Evolutionary conservation across 1,139 yeast genomes (phyloP), one percentile per base, ranked within the genome.

Genomic region (Yamadazyma spencermartinsiae): DNA sequence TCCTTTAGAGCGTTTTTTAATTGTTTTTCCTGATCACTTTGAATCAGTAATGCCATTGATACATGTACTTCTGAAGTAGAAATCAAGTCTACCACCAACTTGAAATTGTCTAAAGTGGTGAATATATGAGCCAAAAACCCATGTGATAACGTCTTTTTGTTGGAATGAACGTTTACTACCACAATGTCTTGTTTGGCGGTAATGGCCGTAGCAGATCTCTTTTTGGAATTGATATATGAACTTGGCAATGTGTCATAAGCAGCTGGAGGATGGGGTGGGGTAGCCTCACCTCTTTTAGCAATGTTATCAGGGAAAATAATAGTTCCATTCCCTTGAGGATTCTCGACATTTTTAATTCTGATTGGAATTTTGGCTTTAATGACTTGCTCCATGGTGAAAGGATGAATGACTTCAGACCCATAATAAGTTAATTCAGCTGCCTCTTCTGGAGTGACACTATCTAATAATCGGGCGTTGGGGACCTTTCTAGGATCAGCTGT

Each of bases 361-460:
- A 92, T 92, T 32, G 98, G 98, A 53, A 92, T 92, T 58, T 86
- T 86, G 10, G 98, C 98, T 50, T 83, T 82, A 51, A 92, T 92
- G 41, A 90, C 98, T 67, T 92, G 98, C 65, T 92, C 98, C 98
- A 92, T 92, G 25, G 98, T 92, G 70, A 92, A 92, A 2, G 98
- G 98, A 58, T 92, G 98, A 51, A 92, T 92, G 46, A 92, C 98
- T 65, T 92, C 98, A 4, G 95, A 85, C 24, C 98, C 98, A 58
- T 92, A 92, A 63, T 92, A 92, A 0, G 98, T 92, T 62, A 92
- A 77, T 65, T 92, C 98, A 0, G 98, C 94, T 2, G 98, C 98
- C 67, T 92, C 98, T 58, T 92, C 98, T 2, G 98, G 98, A 0
- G 98, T 92, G 46, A 92, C 96, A 43, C 89, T 79, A 42, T 82